phyloP scores from a whole-genome alignment of 768 basidiomycete species.

The Sporobolomyces pararoseus region DNA sequence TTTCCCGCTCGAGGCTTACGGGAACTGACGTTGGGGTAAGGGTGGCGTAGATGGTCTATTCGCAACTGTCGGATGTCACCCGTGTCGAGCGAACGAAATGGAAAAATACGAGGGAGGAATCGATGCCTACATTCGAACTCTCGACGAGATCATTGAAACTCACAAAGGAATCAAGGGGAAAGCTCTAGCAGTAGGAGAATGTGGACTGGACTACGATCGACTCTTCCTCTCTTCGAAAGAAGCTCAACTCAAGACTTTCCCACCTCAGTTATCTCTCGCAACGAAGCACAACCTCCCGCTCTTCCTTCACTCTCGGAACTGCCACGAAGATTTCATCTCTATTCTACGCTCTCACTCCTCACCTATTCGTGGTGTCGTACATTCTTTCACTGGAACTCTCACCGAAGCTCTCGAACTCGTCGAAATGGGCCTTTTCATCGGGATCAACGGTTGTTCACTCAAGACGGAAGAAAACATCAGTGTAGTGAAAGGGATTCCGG shows the following conservation, averaged over 20 bases:
- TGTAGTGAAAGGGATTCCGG: constrained; percentile 58
- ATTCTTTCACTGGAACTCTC: constrained; percentile 69
- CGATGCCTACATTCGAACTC: constrained; percentile 60
- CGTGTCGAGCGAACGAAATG: constrained; percentile 69
- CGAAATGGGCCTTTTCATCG: constrained; percentile 67
- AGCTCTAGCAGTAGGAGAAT: constrained; percentile 60
- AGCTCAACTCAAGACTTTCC: constrained; percentile 60
- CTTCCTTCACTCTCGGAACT: constrained; percentile 76
- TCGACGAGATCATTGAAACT: constrained; percentile 55
- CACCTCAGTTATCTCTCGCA: constrained; percentile 63
- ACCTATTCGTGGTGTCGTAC: constrained; percentile 70
- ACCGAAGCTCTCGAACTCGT: constrained; percentile 65
- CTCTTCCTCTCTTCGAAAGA: constrained; percentile 62
- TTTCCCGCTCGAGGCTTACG: not conserved
- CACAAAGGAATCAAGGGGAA: constrained; percentile 9
- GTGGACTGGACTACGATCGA: constrained; percentile 77
- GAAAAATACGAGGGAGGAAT: constrained; percentile 59
- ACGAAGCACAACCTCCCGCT: constrained; percentile 69
- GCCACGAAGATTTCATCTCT: constrained; percentile 64
- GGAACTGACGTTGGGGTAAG: too few species aligned
- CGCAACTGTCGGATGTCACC: constrained; percentile 75
- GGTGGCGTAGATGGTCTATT: constrained; percentile 57
- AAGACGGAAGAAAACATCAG: constrained; percentile 67
- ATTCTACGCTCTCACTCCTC: constrained; percentile 67
- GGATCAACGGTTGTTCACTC: constrained; percentile 60